phyloP scores from a whole-genome alignment of 78 protist genomes.

The Tieghemostelium lacteum region DNA sequence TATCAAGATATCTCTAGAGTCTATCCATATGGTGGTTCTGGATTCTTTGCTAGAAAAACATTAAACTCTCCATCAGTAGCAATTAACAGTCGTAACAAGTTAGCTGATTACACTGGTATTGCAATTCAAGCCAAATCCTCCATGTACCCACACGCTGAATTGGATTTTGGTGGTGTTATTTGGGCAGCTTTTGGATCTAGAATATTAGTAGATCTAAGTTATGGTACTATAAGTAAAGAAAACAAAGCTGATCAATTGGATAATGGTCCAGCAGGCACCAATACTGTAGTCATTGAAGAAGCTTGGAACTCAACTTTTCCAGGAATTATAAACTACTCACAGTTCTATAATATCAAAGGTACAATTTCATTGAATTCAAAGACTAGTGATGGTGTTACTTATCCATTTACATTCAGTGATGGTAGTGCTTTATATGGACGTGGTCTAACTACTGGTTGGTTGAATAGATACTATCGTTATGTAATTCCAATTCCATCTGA shows the following conservation, averaged over 20 bases:
- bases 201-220: not conserved
- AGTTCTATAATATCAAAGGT: not conserved
- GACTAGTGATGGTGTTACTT: not conserved
- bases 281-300: slow-evolving; percentile 4
- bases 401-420: not conserved
- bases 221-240: slow-evolving; percentile 16
- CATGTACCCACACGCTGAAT: slow-evolving; percentile 13
- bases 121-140: slow-evolving; percentile 3
- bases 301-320: not conserved
- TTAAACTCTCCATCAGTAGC: not conserved
- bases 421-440: not conserved
- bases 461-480: not conserved
- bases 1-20: not conserved
- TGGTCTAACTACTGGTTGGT: not conserved
- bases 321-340: not conserved
- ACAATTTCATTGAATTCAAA: not conserved
- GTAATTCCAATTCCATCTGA: slow-evolving; percentile 4
- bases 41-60: not conserved
- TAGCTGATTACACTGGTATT: not conserved
- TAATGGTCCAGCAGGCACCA: slow-evolving; percentile 3
- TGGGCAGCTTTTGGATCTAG: slow-evolving; percentile 17
- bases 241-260: not conserved
- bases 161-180: slow-evolving; percentile 17
- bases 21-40: slow-evolving; percentile 12
- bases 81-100: not conserved